Base-by-base conservation (phyloP, 176 grass and related monocot genomes). In the barley (Hordeum vulgare) region DNA sequence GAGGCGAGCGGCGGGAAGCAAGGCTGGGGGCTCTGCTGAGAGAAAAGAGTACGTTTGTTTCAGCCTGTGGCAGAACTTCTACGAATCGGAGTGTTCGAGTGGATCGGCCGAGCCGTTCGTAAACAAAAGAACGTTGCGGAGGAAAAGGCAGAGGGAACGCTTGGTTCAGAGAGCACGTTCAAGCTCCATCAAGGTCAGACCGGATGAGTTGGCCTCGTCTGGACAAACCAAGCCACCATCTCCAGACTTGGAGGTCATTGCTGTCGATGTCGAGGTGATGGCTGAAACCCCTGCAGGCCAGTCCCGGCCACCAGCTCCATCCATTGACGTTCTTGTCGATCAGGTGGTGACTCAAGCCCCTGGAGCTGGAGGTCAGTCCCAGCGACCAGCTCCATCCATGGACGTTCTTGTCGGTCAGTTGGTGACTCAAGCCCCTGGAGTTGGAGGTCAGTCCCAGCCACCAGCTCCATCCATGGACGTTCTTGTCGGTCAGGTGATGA, bases 121-220 rank as follows among this genome's bases (percentile, higher is more conserved):
- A 47, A 93, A 97, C 78, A 97, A 89, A 74, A 97, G 89, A 88
- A 89, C 84, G 0, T 84, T 80, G 67, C 90, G 67, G 68, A 90
- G 81, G 87, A 93, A 64, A 64, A 81, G 31, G 83, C 71, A 61
- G 24, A 76, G 63, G 26, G 35, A 89, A 25, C 78, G 47, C 17
- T 11, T 20, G 7, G 67, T 51, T 29, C 40, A 61, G 51, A 35
- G 65, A 81, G 87, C 33, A 7, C 69, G 66, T 64, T 83, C 67
- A 63, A 27, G 72, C 78, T 35, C 23, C 79, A 44, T 54, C 28
- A 37, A 61, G 79, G 74, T 56, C 18, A 35, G 24, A 59, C 47
- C 71, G 31, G 6, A 7, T 42, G 58, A 64, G 35, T 54, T 44
- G 34, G 31, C 9, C 29, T 56, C 56, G 0, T 69, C 45, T 53